phyloP scores from a whole-genome alignment of 805 yeast species.

The Starmerella potacharoeniae region DNA sequence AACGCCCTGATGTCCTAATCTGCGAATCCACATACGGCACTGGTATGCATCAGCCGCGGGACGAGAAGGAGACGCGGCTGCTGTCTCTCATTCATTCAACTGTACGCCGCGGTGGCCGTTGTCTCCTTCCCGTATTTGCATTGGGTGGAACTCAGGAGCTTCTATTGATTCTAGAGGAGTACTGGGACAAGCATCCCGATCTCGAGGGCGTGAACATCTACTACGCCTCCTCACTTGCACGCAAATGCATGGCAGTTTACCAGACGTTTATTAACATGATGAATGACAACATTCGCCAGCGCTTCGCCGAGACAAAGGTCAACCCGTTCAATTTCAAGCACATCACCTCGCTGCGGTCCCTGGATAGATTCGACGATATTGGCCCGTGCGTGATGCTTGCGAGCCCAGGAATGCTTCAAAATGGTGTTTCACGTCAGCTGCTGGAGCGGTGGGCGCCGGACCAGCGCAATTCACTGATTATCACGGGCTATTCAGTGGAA shows the following conservation, averaged over 20 bases:
- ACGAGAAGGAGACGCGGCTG: conserved; percentile 70
- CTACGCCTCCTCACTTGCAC: conserved; percentile 86
- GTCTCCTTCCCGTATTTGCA: conserved; percentile 88
- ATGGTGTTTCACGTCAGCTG: conserved; percentile 83
- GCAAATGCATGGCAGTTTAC: conserved; percentile 93
- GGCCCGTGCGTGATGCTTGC: conserved; percentile 96
- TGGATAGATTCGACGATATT: conserved; percentile 80
- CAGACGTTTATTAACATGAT: conserved; percentile 95
- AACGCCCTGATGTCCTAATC: conserved; percentile 76
- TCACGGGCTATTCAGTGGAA: conserved; percentile 97
- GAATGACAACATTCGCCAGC: conserved; percentile 79
- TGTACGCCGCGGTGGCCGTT: conserved; percentile 77
- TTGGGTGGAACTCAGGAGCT: conserved; percentile 95
- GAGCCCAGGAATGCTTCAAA: conserved; percentile 96
- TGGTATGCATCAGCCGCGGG: conserved; percentile 86
- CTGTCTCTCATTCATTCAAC: conserved; percentile 78
- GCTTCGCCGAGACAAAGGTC: conserved; percentile 61
- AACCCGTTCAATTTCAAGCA: conserved; percentile 88
- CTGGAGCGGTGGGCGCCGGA: conserved; percentile 97
- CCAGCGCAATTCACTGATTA: conserved; percentile 69
- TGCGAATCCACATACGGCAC: conserved; percentile 97
- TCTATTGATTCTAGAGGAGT: conserved; percentile 80
- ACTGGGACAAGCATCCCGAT: conserved; percentile 79
- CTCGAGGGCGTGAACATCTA: conserved; percentile 71
- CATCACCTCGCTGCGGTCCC: conserved; percentile 63